Evolutionary conservation across 2,329 filamentous ascomycete genomes (phyloP).

Genomic region (Hypoxylon rubiginosum): DNA sequence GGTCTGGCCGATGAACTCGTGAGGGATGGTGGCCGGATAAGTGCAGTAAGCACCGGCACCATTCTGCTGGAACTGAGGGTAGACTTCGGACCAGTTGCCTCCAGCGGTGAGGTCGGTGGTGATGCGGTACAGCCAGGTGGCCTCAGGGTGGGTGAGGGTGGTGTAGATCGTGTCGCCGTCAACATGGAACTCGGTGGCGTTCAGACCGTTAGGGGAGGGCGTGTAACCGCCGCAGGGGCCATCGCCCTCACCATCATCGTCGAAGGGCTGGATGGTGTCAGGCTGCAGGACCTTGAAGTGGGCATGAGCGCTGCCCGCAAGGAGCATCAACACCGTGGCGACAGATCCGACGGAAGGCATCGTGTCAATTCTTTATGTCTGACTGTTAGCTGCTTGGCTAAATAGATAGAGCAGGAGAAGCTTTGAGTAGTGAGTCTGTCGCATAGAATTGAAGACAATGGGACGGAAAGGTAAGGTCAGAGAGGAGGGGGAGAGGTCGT

Average conservation of each 20-base stretch:
- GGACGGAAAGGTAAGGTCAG: too few species aligned
- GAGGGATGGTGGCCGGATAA: conserved; percentile 62
- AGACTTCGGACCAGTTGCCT: conserved; percentile 68
- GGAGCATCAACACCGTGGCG: conserved; percentile 50
- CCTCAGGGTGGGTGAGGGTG: conserved; percentile 64
- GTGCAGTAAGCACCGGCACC: conserved; percentile 69
- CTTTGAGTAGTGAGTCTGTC: background rate
- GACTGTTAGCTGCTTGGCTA: conserved; percentile 4
- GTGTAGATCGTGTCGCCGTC: conserved; percentile 67
- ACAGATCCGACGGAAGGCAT: conserved; percentile 58
- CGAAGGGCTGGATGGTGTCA: conserved; percentile 61
- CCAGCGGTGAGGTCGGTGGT: conserved; percentile 63
- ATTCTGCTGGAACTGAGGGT: conserved; percentile 66
- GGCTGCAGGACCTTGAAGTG: conserved; percentile 69
- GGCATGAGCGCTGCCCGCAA: conserved; percentile 59
- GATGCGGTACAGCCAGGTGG: conserved; percentile 70
- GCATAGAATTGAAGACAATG: background rate
- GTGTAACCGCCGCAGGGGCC: conserved; percentile 69
- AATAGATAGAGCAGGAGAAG: background rate
- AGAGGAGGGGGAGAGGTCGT: background rate
- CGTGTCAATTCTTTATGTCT: conserved; percentile 32
- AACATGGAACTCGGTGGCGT: conserved; percentile 67
- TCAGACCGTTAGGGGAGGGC: conserved; percentile 56
- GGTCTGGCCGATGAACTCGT: conserved; percentile 66
- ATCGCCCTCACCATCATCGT: conserved; percentile 60